Conservation (phyloP, 352 stramenopile species). For the Aphanomyces euteiches region DNA sequence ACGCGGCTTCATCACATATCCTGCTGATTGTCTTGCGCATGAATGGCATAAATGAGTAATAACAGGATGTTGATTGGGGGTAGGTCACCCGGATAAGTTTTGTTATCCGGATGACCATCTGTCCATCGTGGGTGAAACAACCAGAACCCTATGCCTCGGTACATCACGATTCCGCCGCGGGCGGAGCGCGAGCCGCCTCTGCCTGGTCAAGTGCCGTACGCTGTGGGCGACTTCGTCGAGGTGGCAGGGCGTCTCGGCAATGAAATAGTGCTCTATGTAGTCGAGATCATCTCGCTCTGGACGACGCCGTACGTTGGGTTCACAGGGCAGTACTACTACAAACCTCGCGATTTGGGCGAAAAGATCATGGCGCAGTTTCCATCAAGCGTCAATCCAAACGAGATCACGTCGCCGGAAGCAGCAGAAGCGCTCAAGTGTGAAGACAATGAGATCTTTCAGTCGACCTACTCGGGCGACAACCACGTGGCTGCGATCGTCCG, state of each 20-base stretch:
- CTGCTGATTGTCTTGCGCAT: too few species aligned
- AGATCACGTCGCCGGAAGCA: conserved; percentile 1
- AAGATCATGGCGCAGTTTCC: conserved; percentile 32
- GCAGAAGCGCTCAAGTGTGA: conserved; percentile 23
- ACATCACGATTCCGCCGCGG: conserved; percentile 14
- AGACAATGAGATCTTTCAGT: conserved; percentile 28
- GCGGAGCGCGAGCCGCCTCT: not conserved
- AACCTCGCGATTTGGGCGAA: conserved; percentile 21
- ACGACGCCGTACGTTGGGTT: conserved; percentile 19
- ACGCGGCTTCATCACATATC: too few species aligned
- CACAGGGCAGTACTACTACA: conserved; percentile 29
- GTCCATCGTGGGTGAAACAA: too few species aligned
- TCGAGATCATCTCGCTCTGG: conserved; percentile 19
- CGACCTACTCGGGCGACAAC: conserved; percentile 22
- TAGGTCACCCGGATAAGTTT: too few species aligned
- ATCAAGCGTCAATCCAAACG: not conserved
- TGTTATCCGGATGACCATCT: too few species aligned
- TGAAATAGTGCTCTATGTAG: conserved; percentile 11
- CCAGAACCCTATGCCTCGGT: conserved; percentile 12
- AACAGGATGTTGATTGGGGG: too few species aligned
- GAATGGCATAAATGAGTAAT: too few species aligned
- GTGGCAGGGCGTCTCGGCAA: conserved; percentile 12
- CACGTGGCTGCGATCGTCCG: conserved; percentile 14
- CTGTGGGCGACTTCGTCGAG: conserved; percentile 25
- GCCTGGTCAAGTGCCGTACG: not conserved